These are phyloP conservation scores for Antarctomyces pellizariae DNA, from an alignment of 495 filamentous ascomycete genomes.

Conservation along the genomic window DNA sequence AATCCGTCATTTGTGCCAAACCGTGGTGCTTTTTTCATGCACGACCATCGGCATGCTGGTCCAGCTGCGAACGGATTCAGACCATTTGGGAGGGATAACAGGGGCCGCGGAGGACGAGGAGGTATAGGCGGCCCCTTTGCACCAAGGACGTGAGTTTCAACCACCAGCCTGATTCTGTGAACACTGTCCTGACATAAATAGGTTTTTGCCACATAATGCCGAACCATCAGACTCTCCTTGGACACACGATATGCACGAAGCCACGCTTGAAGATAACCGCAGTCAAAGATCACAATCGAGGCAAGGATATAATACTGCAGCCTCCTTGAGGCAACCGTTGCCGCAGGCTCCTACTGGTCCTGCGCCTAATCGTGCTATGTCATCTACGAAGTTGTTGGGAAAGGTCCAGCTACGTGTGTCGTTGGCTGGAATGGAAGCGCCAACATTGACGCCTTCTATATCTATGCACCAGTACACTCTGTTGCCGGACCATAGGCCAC, in stretches of 20 bases:
- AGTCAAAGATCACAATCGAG: slow-evolving; percentile 6
- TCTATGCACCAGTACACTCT: slow-evolving; percentile 72
- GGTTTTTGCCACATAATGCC: slow-evolving; percentile 19
- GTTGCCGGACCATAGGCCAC: slow-evolving; percentile 83
- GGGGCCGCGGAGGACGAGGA: slow-evolving; percentile 28
- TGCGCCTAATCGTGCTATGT: slow-evolving; percentile 35
- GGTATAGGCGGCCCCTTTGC: slow-evolving; percentile 29
- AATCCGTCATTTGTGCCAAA: slow-evolving; percentile 92
- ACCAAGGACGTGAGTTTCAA: slow-evolving; percentile 28
- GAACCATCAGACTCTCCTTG: slow-evolving; percentile 51
- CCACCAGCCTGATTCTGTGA: slow-evolving; percentile 3
- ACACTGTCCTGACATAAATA: slow-evolving; percentile 14
- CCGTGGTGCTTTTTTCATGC: slow-evolving; percentile 87
- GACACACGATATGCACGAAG: slow-evolving; percentile 91
- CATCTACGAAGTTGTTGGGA: slow-evolving; percentile 36
- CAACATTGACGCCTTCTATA: slow-evolving; percentile 45
- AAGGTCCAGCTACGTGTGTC: slow-evolving; percentile 67
- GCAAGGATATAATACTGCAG: slow-evolving; percentile 18
- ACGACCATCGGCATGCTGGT: slow-evolving; percentile 67
- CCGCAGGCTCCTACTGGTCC: slow-evolving; percentile 23
- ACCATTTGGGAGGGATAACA: slow-evolving; percentile 37
- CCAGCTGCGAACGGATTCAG: slow-evolving; percentile 53
- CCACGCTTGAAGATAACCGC: slow-evolving; percentile 24
- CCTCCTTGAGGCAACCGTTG: slow-evolving; percentile 15
- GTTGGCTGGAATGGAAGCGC: slow-evolving; percentile 46